A percentile compares a stretch with the other conserved stretches of the same genome.
These are phyloP conservation scores for Filobasidium floriforme DNA, from an alignment of 768 basidiomycete species.

Conservation along the genomic window DNA sequence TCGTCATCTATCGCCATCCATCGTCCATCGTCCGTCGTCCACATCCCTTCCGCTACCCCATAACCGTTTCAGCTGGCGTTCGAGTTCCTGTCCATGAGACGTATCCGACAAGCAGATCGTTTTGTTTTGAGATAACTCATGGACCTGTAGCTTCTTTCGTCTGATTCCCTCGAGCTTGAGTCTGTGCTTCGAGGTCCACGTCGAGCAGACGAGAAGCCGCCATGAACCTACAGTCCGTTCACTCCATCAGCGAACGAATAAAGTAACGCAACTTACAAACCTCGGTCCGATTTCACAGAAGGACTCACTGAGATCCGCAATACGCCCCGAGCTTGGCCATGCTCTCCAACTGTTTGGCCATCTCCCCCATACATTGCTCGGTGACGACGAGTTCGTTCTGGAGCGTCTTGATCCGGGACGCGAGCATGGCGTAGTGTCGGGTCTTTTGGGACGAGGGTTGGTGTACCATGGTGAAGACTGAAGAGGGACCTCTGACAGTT, in stretches of 20 bases:
- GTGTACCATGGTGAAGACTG: not conserved
- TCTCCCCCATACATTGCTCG: conserved; percentile 66
- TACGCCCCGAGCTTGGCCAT: conserved; percentile 72
- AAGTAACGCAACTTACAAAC: not conserved
- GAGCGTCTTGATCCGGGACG: conserved; percentile 61
- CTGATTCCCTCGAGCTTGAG: not conserved
- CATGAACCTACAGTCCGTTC: conserved; percentile 45
- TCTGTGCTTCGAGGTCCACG: conserved; percentile 29
- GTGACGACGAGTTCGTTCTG: conserved; percentile 63
- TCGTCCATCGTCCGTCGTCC: too few relatives aligned
- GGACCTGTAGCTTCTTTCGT: not conserved
- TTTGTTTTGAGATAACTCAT: not conserved
- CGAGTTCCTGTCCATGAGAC: too few relatives aligned
- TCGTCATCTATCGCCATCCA: too few relatives aligned
- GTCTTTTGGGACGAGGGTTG: conserved; percentile 52
- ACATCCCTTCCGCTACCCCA: too few relatives aligned
- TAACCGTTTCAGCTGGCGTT: too few relatives aligned
- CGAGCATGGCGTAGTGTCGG: conserved; percentile 68
- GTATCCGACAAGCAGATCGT: too few relatives aligned
- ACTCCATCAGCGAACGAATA: too few relatives aligned
- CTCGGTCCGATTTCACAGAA: not conserved
- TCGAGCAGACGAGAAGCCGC: conserved; percentile 42
- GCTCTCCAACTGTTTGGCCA: conserved; percentile 66
- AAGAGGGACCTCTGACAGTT: not conserved
- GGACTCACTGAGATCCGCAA: conserved; percentile 70